These are phyloP conservation scores for Penicillium sp. DNA, from an alignment of 2,329 filamentous ascomycete genomes.

Conservation along the genomic window DNA sequence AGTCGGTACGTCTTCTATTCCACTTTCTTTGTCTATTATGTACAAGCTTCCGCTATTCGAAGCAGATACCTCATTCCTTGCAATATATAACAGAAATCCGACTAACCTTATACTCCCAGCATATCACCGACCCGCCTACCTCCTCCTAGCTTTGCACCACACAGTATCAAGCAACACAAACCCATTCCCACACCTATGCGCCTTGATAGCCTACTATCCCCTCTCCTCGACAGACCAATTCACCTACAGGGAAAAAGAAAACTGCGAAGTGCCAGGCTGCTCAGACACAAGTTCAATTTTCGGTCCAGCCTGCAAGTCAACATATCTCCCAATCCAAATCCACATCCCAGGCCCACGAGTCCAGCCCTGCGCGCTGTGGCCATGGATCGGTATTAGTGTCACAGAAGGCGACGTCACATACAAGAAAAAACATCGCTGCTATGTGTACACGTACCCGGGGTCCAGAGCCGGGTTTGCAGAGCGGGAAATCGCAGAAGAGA, in stretches of 20 bases:
- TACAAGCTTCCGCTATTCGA: neutral
- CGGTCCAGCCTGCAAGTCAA: conserved; percentile 26
- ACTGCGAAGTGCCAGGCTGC: conserved; percentile 36
- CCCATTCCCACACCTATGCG: conserved; percentile 57
- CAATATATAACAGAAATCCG: neutral
- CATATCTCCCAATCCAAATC: conserved; percentile 51
- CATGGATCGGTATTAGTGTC: conserved; percentile 27
- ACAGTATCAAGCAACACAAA: conserved; percentile 49
- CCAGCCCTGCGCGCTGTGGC: conserved; percentile 20
- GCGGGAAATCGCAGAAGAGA: conserved; percentile 61
- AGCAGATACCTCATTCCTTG: neutral
- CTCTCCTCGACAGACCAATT: conserved; percentile 14
- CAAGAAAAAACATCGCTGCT: conserved; percentile 34
- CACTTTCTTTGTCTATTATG: neutral
- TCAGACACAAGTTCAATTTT: conserved; percentile 32
- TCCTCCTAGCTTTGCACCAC: conserved; percentile 51
- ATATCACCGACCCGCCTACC: conserved; percentile 58
- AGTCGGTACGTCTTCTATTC: conserved; percentile 49
- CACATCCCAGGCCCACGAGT: conserved; percentile 51
- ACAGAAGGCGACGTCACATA: conserved; percentile 25
- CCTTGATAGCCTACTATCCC: conserved; percentile 61
- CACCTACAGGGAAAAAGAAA: conserved; percentile 8
- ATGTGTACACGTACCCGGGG: conserved; percentile 54
- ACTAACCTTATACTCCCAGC: conserved; percentile 41
- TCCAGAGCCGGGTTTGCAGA: conserved; percentile 66